Conservation (phyloP, 495 filamentous ascomycete genomes). For the Ramalina intermedia region DNA sequence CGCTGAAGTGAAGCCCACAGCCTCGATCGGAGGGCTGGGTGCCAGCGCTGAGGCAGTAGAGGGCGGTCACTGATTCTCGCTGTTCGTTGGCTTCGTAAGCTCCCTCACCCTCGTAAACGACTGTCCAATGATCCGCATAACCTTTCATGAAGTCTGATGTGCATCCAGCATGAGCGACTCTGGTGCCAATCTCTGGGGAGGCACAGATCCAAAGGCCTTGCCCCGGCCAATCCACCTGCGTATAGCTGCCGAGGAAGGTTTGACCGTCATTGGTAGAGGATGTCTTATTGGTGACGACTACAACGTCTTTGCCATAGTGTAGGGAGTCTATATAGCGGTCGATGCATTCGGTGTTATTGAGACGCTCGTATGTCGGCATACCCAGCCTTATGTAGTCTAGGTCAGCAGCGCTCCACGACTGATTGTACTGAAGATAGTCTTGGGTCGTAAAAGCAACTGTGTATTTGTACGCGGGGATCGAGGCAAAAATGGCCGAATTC, state of each 20-base stretch:
- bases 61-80: no score
- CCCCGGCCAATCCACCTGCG: background rate
- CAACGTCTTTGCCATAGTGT: background rate
- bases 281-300: constrained; percentile 15
- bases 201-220: no score
- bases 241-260: background rate
- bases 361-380: constrained; percentile 11
- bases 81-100: no score
- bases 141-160: no score
- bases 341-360: constrained; percentile 18
- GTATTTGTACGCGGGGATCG: background rate
- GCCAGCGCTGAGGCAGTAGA: no score
- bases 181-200: no score
- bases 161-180: no score
- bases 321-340: background rate
- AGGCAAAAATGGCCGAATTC: constrained; percentile 25
- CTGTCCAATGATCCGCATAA: no score
- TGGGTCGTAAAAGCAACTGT: background rate
- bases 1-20: no score
- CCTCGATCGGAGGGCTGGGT: no score
- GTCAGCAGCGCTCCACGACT: constrained; percentile 15
- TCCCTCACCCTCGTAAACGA: no score
- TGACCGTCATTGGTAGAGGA: background rate
- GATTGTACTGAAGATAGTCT: background rate
- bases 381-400: background rate